Base-by-base conservation (phyloP, 108 stramenopile species). In the Cyclostephanos invisitatus region DNA sequence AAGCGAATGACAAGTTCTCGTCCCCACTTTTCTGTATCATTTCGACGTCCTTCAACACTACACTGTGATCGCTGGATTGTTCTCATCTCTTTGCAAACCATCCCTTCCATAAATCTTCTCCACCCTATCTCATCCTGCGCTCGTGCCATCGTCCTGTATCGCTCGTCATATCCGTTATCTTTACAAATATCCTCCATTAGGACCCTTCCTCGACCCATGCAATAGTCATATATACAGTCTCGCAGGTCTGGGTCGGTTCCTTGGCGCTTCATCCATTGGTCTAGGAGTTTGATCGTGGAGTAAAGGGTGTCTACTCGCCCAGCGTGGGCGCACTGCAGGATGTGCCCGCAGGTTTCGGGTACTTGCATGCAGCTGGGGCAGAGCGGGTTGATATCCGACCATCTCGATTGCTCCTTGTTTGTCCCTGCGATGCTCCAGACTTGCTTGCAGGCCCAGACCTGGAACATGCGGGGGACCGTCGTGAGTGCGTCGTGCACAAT, bases 101-200 rank as follows among this genome's bases (percentile, higher is more conserved):
- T 32, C 32, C 32, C 32, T 32, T 32, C 32, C 32, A 32, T 68
- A 32, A 68, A 68, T 24, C 67, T 36, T 12, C 67, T 38, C 67
- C 67, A 68, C 24, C 67, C 67, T 36, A 68, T 55, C 37, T 56
- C 42, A 55, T 68, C 67, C 21, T 68, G 67, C 10, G 29, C 21
- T 8, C 18, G 17, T 24, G 53, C 53, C 50, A 68, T 24, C 24
- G 10, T 17, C 4, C 9, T 14, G 2, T 55, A 29, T 11, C 5
- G 4, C 36, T 32, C 32, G 32, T 32, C 32, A 32, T 25, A 29
- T 9, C 21, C 25, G 5, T 17, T 11, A 8, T n/a, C 0, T 0
- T 25, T 24, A 18, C 21, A 36, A 38, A 48, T 57, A 27, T 46
- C 58, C 38, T 48, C 44, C 46, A 12, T 25, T 29, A 25, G 24